Conservation (phyloP, 2,329 filamentous ascomycete species). For the Phyllosticta capitalensis region DNA sequence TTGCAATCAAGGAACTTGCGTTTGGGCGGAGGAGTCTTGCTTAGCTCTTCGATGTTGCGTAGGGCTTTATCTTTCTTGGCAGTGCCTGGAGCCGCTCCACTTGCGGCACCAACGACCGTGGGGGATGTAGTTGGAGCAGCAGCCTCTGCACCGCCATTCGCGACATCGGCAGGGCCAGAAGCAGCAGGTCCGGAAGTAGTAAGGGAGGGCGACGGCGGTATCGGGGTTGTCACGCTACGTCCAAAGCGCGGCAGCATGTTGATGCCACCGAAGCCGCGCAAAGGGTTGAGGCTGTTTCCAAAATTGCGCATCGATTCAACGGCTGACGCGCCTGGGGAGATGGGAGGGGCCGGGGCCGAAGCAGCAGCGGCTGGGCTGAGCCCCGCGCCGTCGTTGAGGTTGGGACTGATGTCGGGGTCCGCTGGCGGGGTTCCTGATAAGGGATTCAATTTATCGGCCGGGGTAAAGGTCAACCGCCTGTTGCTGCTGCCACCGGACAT, state of each 20-base stretch:
- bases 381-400: constrained; percentile 14
- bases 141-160: neutral
- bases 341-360: constrained; percentile 13
- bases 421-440: constrained; percentile 14
- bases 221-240: constrained; percentile 38
- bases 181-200: constrained; percentile 27
- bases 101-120: constrained; percentile 7
- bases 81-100: neutral
- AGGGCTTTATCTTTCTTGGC: constrained; percentile 31
- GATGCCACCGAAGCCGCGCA: constrained; percentile 68
- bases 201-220: neutral
- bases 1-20: constrained; percentile 39
- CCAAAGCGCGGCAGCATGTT: constrained; percentile 68
- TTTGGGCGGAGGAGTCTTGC: constrained; percentile 36
- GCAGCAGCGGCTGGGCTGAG: constrained; percentile 14
- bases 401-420: constrained; percentile 7
- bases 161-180: neutral
- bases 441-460: constrained; percentile 17
- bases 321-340: constrained; percentile 43
- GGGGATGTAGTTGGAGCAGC: neutral
- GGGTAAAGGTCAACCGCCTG: constrained; percentile 44
- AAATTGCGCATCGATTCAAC: constrained; percentile 76
- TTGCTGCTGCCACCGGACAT: constrained; percentile 52
- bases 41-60: constrained; percentile 35
- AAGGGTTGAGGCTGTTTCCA: constrained; percentile 71